Evolutionary conservation across 164 flowering plant genomes (phyloP).

Genomic region (Berberis vulgaris): DNA sequence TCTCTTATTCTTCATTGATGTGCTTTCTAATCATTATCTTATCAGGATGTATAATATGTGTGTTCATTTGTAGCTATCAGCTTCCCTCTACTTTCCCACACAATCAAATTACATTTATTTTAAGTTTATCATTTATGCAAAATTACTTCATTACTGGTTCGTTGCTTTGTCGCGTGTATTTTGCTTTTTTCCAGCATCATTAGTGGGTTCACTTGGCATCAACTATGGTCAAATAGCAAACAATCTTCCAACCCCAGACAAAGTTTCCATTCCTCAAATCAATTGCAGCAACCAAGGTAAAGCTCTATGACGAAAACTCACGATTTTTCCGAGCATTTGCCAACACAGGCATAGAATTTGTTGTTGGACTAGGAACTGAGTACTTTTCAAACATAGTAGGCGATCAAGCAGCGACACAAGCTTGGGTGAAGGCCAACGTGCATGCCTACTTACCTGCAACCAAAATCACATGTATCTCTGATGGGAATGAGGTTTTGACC

Average conservation of each 20-base stretch:
- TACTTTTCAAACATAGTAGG: conserved; percentile 19
- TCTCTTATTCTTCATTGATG: too few species aligned
- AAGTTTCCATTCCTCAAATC: conserved; percentile 20
- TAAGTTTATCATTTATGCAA: neutral
- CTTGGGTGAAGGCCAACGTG: conserved; percentile 41
- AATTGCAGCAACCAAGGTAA: conserved; percentile 21
- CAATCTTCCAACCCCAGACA: conserved; percentile 24
- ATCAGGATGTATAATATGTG: too few species aligned
- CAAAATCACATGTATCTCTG: conserved; percentile 35
- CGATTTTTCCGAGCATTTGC: conserved; percentile 34
- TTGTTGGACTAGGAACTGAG: conserved; percentile 33
- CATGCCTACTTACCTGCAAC: conserved; percentile 35
- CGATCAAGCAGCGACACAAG: conserved; percentile 22
- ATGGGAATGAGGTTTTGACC: conserved; percentile 46
- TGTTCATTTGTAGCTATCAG: too few species aligned
- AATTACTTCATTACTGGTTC: neutral
- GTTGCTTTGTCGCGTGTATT: neutral
- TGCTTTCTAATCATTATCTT: too few species aligned
- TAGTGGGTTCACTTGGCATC: conserved; percentile 16
- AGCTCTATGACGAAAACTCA: conserved; percentile 31
- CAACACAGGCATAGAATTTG: conserved; percentile 35
- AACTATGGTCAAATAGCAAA: conserved; percentile 34
- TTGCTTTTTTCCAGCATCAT: neutral
- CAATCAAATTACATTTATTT: too few species aligned
- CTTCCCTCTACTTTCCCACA: too few species aligned